Evolutionary conservation across 2,329 filamentous ascomycete genomes (phyloP).

Genomic region (Coniochaeta sp.): DNA sequence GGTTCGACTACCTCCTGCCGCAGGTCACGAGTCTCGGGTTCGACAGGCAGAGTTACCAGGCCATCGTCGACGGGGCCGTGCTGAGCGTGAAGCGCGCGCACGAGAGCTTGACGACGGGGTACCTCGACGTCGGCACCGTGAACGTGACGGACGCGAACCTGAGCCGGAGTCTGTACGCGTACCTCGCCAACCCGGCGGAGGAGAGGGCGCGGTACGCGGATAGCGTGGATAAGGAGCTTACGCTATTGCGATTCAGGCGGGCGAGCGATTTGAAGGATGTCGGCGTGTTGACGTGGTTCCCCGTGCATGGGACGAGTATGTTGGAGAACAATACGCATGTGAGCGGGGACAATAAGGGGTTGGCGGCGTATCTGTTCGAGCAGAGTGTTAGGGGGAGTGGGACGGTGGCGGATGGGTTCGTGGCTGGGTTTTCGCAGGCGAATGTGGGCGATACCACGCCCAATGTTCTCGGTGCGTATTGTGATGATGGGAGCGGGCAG

Average conservation of each 20-base stretch:
- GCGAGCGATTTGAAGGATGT: slow-evolving; percentile 65
- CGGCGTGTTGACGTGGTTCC: slow-evolving; percentile 83
- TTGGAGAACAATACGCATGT: slow-evolving; percentile 85
- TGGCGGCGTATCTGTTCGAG: slow-evolving; percentile 79
- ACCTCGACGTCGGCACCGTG: slow-evolving; percentile 54
- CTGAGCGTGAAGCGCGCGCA: slow-evolving; percentile 76
- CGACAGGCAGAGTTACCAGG: slow-evolving; percentile 75
- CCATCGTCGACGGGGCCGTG: slow-evolving; percentile 78
- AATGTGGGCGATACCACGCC: slow-evolving; percentile 87
- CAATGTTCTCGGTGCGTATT: slow-evolving; percentile 77
- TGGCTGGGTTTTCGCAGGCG: slow-evolving; percentile 85
- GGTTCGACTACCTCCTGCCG: slow-evolving; percentile 86
- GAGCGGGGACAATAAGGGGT: slow-evolving; percentile 88
- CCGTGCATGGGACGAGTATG: slow-evolving; percentile 85
- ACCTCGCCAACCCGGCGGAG: slow-evolving; percentile 69
- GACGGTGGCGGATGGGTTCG: slow-evolving; percentile 58
- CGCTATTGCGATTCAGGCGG: slow-evolving; percentile 66
- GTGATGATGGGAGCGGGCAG: slow-evolving; percentile 70
- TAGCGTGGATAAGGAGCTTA: slow-evolving; percentile 67
- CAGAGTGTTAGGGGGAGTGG: slow-evolving; percentile 50
- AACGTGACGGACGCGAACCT: slow-evolving; percentile 67
- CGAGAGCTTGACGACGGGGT: slow-evolving; percentile 57
- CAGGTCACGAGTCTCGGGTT: slow-evolving; percentile 86
- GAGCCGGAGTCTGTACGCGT: slow-evolving; percentile 79
- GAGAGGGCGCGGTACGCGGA: slow-evolving; percentile 63